phyloP scores from a whole-genome alignment of 768 basidiomycete genomes.

The Trametes villosa region DNA sequence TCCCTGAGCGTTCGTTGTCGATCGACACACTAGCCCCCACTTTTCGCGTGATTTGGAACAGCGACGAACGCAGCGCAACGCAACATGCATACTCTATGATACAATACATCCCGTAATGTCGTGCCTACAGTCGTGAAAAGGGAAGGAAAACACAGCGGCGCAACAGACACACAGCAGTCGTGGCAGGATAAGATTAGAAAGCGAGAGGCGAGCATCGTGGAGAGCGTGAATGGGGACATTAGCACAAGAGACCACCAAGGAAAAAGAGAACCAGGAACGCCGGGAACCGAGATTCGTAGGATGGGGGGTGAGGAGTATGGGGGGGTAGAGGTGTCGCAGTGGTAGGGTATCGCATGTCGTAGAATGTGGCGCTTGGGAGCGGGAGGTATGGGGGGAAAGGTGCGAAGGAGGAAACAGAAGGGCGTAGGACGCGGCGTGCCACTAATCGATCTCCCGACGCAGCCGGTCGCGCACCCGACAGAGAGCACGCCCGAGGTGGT shows the following conservation, averaged over 20 bases:
- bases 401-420: not conserved
- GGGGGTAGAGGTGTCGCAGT: no score
- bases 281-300: no score
- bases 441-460: constrained; percentile 17
- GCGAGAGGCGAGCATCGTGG: not conserved
- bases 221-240: no score
- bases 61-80: not conserved
- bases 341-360: no score
- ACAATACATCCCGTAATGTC: constrained; percentile 10
- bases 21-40: no score
- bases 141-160: not conserved
- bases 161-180: not conserved
- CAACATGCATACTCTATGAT: not conserved
- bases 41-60: no score
- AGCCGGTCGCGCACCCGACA: constrained; percentile 57
- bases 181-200: constrained; percentile 3
- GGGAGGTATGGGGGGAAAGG: not conserved
- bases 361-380: no score
- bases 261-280: no score
- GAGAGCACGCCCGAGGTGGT: constrained; percentile 67
- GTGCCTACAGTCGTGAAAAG: not conserved
- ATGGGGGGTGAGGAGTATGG: no score
- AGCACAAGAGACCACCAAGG: not conserved
- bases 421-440: no score
- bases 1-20: no score